A percentile compares a stretch with the other conserved stretches of the same genome.
These are phyloP conservation scores for Trichosporon asahii DNA, from an alignment of 1,284 basidiomycete species.

Conservation along the genomic window DNA sequence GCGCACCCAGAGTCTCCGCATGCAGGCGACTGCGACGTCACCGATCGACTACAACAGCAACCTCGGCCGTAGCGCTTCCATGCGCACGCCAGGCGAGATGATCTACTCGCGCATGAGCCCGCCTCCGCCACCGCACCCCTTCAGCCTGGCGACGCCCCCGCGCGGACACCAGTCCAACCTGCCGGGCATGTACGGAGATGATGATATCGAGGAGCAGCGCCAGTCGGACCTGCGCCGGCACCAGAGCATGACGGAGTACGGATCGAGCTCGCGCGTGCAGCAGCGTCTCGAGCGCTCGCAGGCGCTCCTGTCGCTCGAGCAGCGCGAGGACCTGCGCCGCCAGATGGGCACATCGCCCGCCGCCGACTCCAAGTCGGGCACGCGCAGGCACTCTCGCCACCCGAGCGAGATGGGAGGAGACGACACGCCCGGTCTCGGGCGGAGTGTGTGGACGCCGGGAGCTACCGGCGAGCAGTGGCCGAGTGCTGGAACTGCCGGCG, in stretches of 20 bases:
- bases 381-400: slow-evolving; percentile 20
- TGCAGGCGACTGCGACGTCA: slow-evolving; percentile 33
- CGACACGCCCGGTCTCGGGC: slow-evolving; percentile 41
- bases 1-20: slow-evolving; percentile 44
- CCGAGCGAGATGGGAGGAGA: slow-evolving; percentile 25
- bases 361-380: slow-evolving; percentile 12
- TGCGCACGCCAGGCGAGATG: slow-evolving; percentile 41
- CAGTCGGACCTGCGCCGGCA: slow-evolving; percentile 44
- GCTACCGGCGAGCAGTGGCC: slow-evolving; percentile 9
- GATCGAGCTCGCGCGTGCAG: slow-evolving; percentile 36
- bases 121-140: slow-evolving; percentile 30
- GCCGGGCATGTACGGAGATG: slow-evolving; percentile 17
- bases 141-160: slow-evolving; percentile 43
- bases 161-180: slow-evolving; percentile 40
- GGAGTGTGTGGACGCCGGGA: slow-evolving; percentile 41
- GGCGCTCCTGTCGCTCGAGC: slow-evolving; percentile 41
- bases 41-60: slow-evolving; percentile 24
- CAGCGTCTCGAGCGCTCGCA: slow-evolving; percentile 45
- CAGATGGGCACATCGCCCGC: slow-evolving; percentile 24
- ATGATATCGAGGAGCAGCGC: slow-evolving; percentile 20
- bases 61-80: slow-evolving; percentile 42
- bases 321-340: slow-evolving; percentile 37
- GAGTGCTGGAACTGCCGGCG: slow-evolving; percentile 34
- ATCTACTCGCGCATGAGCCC: slow-evolving; percentile 19
- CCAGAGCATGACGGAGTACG: slow-evolving; percentile 49